phyloP scores from a whole-genome alignment of 306 rosid genomes.

The Pterocarpus macrocarpus region DNA sequence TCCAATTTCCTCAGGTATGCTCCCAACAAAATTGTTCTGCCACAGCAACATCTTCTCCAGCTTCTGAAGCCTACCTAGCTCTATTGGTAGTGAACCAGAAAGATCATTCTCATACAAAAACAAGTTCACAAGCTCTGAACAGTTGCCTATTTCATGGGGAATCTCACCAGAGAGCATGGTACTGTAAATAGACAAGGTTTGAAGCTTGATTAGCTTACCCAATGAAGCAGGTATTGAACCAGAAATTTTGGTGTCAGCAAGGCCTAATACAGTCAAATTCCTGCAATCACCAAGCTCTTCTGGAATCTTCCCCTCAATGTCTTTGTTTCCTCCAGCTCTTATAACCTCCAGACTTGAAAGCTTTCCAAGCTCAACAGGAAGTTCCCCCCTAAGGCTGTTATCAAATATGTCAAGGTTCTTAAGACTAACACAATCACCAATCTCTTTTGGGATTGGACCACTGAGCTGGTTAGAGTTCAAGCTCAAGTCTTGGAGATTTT shows the following conservation, averaged over 20 bases:
- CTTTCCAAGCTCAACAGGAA: conserved; percentile 68
- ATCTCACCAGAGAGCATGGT: conserved; percentile 81
- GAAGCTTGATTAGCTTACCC: conserved; percentile 70
- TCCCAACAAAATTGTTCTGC: conserved; percentile 74
- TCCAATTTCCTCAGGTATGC: conserved; percentile 79
- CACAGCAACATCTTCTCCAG: conserved; percentile 78
- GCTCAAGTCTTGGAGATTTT: conserved; percentile 66
- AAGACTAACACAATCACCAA: conserved; percentile 66
- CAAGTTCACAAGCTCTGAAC: conserved; percentile 83
- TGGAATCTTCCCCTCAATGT: conserved; percentile 71
- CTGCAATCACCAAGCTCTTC: conserved; percentile 70
- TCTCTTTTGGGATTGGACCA: conserved; percentile 71
- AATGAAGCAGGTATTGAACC: conserved; percentile 76
- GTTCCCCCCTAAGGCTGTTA: conserved; percentile 61
- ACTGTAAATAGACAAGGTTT: conserved; percentile 76
- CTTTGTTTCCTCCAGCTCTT: conserved; percentile 86
- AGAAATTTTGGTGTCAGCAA: conserved; percentile 81
- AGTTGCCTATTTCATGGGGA: conserved; percentile 81
- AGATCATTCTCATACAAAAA: conserved; percentile 76
- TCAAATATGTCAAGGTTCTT: conserved; percentile 70
- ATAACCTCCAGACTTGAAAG: conserved; percentile 65
- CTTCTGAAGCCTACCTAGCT: conserved; percentile 77
- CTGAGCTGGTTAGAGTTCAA: conserved; percentile 78
- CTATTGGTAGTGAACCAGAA: conserved; percentile 72
- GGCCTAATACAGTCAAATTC: conserved; percentile 70